phyloP scores from a whole-genome alignment of 768 basidiomycete species.

The Dacryopinax spathularia region DNA sequence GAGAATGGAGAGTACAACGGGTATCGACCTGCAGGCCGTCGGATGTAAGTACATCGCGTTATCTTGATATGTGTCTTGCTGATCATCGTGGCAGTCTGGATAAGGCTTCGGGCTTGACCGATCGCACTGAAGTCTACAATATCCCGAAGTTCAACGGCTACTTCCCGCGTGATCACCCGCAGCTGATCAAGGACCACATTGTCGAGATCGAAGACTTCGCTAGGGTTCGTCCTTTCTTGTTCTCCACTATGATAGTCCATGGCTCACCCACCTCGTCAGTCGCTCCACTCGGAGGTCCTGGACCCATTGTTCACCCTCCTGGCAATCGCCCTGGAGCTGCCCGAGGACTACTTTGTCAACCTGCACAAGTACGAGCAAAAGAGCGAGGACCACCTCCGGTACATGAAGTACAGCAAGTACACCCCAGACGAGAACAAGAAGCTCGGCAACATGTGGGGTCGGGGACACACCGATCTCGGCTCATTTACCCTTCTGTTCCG shows the following conservation, averaged over 20 bases:
- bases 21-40: background rate
- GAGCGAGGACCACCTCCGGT: slow-evolving; percentile 32
- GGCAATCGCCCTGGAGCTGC: slow-evolving; percentile 16
- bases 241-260: slow-evolving; percentile 21
- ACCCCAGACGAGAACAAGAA: slow-evolving; percentile 17
- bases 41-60: slow-evolving; percentile 6
- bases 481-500: slow-evolving; percentile 29
- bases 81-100: slow-evolving; percentile 22
- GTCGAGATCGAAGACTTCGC: slow-evolving; percentile 12
- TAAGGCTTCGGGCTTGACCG: slow-evolving; percentile 26
- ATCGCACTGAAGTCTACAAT: slow-evolving; percentile 30
- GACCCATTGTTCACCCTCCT: slow-evolving; percentile 23
- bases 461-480: slow-evolving; percentile 19
- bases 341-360: slow-evolving; percentile 18
- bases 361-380: slow-evolving; percentile 18
- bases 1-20: slow-evolving; percentile 20
- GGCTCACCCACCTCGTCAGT: slow-evolving; percentile 24
- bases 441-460: slow-evolving; percentile 16
- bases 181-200: slow-evolving; percentile 10
- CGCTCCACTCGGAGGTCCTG: slow-evolving; percentile 17
- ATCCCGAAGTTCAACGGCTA: slow-evolving; percentile 26
- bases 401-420: slow-evolving; percentile 43
- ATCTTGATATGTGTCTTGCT: background rate
- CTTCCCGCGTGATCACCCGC: slow-evolving; percentile 15
- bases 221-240: slow-evolving; percentile 19